Conservation (phyloP, 106 monocot species). For the Dioscorea zingiberensis region DNA sequence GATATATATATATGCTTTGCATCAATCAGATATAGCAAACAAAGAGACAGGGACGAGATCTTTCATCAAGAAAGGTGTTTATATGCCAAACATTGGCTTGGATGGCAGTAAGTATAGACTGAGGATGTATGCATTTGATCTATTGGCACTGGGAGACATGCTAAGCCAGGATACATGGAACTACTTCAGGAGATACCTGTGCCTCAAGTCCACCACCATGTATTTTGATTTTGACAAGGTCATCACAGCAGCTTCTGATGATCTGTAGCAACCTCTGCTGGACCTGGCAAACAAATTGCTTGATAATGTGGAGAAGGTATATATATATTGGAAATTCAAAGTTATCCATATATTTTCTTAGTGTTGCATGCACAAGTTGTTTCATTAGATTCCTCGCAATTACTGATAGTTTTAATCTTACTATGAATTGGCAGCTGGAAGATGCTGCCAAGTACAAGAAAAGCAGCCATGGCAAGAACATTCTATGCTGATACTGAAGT, state of each 20-base stretch:
- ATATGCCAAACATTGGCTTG: slow-evolving; percentile 43
- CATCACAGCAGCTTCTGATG: slow-evolving; percentile 36
- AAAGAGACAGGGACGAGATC: slow-evolving; percentile 47
- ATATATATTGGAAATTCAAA: too few species aligned
- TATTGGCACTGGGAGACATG: slow-evolving; percentile 56
- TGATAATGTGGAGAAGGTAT: slow-evolving; percentile 54
- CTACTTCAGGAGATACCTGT: slow-evolving; percentile 54
- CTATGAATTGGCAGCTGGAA: slow-evolving; percentile 37
- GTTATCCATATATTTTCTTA: not conserved
- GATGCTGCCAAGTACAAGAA: slow-evolving; percentile 37
- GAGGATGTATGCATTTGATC: slow-evolving; percentile 53
- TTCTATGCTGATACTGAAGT: slow-evolving; percentile 31
- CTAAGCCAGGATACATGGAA: slow-evolving; percentile 37
- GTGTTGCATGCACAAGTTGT: too few species aligned
- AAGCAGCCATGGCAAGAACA: slow-evolving; percentile 12
- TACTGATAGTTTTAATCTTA: not conserved
- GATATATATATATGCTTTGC: not conserved
- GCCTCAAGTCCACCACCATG: slow-evolving; percentile 61
- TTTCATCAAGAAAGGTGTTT: slow-evolving; percentile 51
- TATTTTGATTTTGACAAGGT: slow-evolving; percentile 69
- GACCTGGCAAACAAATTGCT: slow-evolving; percentile 51
- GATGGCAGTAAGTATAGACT: slow-evolving; percentile 32
- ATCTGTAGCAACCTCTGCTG: slow-evolving; percentile 29
- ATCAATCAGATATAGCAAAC: slow-evolving; percentile 49
- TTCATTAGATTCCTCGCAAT: too few species aligned